Evolutionary conservation across 768 basidiomycete genomes (phyloP), one percentile per base, ranked within the genome.

Genomic region (Collybia nuda): DNA sequence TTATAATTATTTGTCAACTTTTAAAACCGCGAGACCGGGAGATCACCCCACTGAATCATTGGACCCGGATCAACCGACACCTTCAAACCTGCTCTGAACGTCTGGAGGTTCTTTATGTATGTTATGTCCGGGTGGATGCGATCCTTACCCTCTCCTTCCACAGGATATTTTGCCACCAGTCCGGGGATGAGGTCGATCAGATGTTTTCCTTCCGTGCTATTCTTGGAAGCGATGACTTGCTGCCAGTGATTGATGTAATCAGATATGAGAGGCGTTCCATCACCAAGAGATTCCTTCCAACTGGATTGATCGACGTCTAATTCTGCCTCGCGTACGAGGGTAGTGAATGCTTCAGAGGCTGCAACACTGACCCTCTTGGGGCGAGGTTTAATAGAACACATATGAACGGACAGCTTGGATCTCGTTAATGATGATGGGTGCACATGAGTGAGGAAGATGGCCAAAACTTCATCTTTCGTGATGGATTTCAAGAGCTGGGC

Each of bases 321-420:
- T 17, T 71, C 71, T 43, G 77, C 68, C 47, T 71, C 67, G 29
- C 70, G 75, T 21, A 91, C 71, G 9, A 75, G 63, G 11, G 63
- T 64, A 52, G 82, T 77, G 55, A 94, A 88, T 5, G 80, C 84
- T 50, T 80, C 69, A 32, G 81, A 75, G 4, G 90, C 84, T 3
- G 80, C 75, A 1, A 71, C 61, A 60, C 88, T 90, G 63, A 93
- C 77, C 54, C 76, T 82, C 60, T 76, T 77, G 2, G 73, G 71
- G 6, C 67, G 78, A 15, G 80, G 78, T 65, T 81, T 87, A 61
- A 84, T 85, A 9, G 91, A 92, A 40, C 76, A 73, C 69, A 90
- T 74, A 55, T 95, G 96, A 41, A 91, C 75, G 1, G 94, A 93
- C 45, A 93, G 71, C 68, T 98, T 98, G 12, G 88, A 76, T 35